These are phyloP conservation scores for Coemansia sp. DNA, from an alignment of 192 early-diverging fungal genomes.

Conservation along the genomic window DNA sequence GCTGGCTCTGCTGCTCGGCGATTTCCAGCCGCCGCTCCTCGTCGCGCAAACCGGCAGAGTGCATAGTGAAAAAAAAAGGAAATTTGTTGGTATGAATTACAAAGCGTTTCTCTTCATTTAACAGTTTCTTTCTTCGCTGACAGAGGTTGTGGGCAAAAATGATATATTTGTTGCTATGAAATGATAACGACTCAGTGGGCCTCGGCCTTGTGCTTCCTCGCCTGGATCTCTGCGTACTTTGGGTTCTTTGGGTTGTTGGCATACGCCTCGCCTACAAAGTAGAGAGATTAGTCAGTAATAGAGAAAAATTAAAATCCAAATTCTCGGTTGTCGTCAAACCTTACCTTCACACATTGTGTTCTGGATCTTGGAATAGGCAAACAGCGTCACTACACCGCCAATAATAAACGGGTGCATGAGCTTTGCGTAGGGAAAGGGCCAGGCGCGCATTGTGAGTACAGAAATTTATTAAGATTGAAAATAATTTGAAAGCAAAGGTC, in stretches of 20 bases:
- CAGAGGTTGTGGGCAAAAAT: neutral
- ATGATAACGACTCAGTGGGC: too few species aligned
- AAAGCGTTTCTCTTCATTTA: too few species aligned
- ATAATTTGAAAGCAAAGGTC: neutral
- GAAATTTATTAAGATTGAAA: neutral
- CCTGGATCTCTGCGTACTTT: conserved; percentile 53
- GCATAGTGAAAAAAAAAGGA: conserved; percentile 1
- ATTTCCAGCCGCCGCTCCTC: conserved; percentile 29
- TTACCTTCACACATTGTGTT: conserved; percentile 49
- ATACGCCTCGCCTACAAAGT: conserved; percentile 34
- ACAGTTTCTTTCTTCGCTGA: too few species aligned
- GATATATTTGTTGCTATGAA: neutral
- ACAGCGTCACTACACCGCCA: conserved; percentile 38
- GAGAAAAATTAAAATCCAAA: too few species aligned
- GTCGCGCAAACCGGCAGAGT: conserved; percentile 7
- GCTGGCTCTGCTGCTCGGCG: conserved; percentile 38
- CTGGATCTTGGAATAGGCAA: conserved; percentile 46
- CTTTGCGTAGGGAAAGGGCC: conserved; percentile 52
- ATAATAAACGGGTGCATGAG: conserved; percentile 54
- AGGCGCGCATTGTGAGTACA: conserved; percentile 37
- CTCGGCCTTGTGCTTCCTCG: conserved; percentile 52
- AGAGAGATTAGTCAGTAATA: neutral
- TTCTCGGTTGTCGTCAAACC: too few species aligned
- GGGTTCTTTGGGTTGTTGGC: conserved; percentile 50
- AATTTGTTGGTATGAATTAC: too few species aligned